Evolutionary conservation across 2,329 filamentous ascomycete genomes (phyloP), one percentile per base, ranked within the genome.

Genomic region (Paradendryphiella salina): DNA sequence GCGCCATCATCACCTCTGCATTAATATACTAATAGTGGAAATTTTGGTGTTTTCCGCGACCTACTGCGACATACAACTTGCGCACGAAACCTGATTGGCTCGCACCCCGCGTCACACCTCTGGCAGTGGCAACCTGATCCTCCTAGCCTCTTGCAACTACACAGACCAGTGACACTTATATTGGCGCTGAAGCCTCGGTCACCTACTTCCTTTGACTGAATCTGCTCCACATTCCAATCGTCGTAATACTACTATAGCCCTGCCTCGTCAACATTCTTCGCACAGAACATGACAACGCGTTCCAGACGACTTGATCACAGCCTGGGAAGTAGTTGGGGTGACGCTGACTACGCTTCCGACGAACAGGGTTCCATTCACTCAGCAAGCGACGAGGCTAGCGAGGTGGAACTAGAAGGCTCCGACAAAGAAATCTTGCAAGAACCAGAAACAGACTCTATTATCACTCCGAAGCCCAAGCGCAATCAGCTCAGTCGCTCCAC

Each of bases 261-360:
- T 35, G 13, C 37, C 40, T 46, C 35, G 9, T 46, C 14, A 47
- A 8, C 28, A 26, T 9, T 14, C 10, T 46, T 23, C 14, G 26
- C 33, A 29, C 32, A 11, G 21, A 46, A 33, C 32, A 70, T 65
- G 60, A 62, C 38, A 43, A 50, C 52, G 35, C 48, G 48, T 21
- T 47, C 64, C 17, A 61, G 50, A 2, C 59, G 53, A 44, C 56
- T 65, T 7, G 50, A 52, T 21, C 61, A 50, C 23, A 71, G 65
- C 39, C 60, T 73, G 6, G 66, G 65, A 13, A 67, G 69, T 18
- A 72, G 69, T 33, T 73, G 70, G 70, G 67, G 61, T 42, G 64
- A 67, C 18, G 64, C 64, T 18, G 60, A 68, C 14, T 68, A 67
- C 41, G 57, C 59, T 18, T 64, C 65, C 3, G 66, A 70, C 15